A percentile compares a stretch with the other conserved stretches of the same genome.
phyloP scores from a whole-genome alignment of 2,329 filamentous ascomycete species.

The Ascomycota sp. region DNA sequence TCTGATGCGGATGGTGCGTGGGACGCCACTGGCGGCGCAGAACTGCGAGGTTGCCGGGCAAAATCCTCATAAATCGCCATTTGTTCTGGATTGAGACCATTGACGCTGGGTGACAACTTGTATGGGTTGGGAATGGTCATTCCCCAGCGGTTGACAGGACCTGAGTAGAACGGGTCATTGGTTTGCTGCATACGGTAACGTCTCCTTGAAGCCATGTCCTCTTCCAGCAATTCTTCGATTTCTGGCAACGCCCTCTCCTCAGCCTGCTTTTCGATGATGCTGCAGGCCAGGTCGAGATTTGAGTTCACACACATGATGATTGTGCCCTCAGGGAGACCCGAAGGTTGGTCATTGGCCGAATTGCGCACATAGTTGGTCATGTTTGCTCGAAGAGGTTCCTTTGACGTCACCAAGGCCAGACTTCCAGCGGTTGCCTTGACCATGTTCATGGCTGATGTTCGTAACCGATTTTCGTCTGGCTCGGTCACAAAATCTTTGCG shows the following conservation, averaged over 20 bases:
- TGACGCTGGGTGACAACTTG: conserved; percentile 50
- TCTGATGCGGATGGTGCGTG: conserved; percentile 40
- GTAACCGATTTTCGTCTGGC: conserved; percentile 68
- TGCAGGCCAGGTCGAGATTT: conserved; percentile 83
- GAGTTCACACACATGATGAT: conserved; percentile 98
- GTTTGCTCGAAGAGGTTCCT: conserved; percentile 87
- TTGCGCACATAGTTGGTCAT: conserved; percentile 89
- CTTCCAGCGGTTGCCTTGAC: conserved; percentile 89
- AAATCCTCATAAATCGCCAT: conserved; percentile 96
- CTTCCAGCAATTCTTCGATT: conserved; percentile 82
- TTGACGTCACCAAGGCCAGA: conserved; percentile 90
- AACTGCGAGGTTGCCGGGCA: conserved; percentile 57
- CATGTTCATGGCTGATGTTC: conserved; percentile 76
- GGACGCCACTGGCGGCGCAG: conserved; percentile 29
- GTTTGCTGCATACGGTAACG: conserved; percentile 55
- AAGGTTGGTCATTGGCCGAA: conserved; percentile 46
- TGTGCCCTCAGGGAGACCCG: conserved; percentile 77
- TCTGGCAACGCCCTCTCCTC: conserved; percentile 84
- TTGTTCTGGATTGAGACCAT: conserved; percentile 73
- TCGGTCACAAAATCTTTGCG: conserved; percentile 94
- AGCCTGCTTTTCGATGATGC: conserved; percentile 85
- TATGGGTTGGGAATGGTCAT: conserved; percentile 88
- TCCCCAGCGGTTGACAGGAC: conserved; percentile 71
- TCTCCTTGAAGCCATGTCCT: conserved; percentile 57
- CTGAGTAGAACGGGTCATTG: conserved; percentile 69